Conservation (phyloP, 1,139 yeast species). For the Saccharomyces hybrid region DNA sequence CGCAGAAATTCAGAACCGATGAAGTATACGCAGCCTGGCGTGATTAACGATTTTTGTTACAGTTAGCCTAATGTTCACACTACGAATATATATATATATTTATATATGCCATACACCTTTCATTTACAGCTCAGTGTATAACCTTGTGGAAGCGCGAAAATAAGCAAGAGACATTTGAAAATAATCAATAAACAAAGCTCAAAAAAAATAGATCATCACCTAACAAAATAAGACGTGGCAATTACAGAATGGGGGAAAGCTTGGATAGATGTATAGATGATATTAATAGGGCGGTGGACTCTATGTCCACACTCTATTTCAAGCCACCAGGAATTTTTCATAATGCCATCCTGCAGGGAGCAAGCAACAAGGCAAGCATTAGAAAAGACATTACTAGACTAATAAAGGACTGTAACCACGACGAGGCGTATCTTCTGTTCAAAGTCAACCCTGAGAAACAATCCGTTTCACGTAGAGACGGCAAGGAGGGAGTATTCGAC, state of each 20-base stretch:
- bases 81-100: background rate
- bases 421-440: conserved; percentile 27
- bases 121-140: background rate
- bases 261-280: conserved; percentile 25
- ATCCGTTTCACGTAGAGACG: conserved; percentile 29
- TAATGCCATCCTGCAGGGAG: conserved; percentile 25
- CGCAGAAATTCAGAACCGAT: conserved; percentile 90
- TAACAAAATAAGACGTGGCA: background rate
- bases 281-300: conserved; percentile 22
- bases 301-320: conserved; percentile 27
- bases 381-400: conserved; percentile 19
- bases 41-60: conserved; percentile 32
- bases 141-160: background rate
- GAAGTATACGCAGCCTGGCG: conserved; percentile 90
- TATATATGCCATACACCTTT: background rate
- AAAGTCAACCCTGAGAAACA: conserved; percentile 16
- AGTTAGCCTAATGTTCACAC: background rate
- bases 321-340: conserved; percentile 33
- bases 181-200: background rate
- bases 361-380: conserved; percentile 5
- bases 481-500: conserved; percentile 28
- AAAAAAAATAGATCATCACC: background rate
- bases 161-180: background rate
- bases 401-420: conserved; percentile 27
- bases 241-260: conserved; percentile 21